Percentiles rank a stretch among this genome's conserved stretches.
Evolutionary conservation across 139 green algal genomes (phyloP).

Genomic region (Coelastrella sp.): DNA sequence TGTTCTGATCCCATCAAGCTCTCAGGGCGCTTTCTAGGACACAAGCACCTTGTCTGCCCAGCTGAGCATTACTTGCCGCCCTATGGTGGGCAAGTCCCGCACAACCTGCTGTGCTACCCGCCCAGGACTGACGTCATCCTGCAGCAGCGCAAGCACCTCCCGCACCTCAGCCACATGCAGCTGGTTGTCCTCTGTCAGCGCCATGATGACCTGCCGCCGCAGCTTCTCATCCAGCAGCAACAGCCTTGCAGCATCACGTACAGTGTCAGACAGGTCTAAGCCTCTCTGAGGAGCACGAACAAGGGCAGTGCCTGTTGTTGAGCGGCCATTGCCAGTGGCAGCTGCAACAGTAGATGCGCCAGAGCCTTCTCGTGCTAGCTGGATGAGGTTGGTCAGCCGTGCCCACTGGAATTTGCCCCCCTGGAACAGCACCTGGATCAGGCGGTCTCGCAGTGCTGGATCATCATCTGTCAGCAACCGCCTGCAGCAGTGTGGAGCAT

Average conservation of each 20-base stretch:
- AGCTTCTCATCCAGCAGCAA: constrained; percentile 85
- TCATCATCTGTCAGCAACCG: constrained; percentile 97
- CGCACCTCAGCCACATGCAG: constrained; percentile 89
- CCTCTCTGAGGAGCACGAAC: constrained; percentile 40
- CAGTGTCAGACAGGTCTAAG: constrained; percentile 93
- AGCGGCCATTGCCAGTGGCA: background rate
- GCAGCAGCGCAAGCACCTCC: constrained; percentile 69
- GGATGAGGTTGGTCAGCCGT: constrained; percentile 95
- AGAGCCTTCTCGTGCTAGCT: constrained; percentile 81
- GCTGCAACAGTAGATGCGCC: constrained; percentile 2
- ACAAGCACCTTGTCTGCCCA: constrained; percentile 73
- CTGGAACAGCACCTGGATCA: constrained; percentile 94
- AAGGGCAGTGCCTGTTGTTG: background rate
- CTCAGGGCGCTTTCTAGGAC: constrained; percentile 4
- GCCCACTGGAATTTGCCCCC: constrained; percentile 96
- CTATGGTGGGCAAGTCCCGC: constrained; percentile 53
- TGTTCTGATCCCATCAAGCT: no score
- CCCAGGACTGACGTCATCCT: constrained; percentile 63
- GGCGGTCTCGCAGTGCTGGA: constrained; percentile 90
- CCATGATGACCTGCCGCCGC: constrained; percentile 87
- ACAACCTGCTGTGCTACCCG: constrained; percentile 60
- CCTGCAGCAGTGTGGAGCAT: background rate
- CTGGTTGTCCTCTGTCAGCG: constrained; percentile 95
- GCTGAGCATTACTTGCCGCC: constrained; percentile 63
- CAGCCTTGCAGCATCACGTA: constrained; percentile 79